phyloP scores from a whole-genome alignment of 495 filamentous ascomycete species.

The Lasiosphaeris hirsuta region DNA sequence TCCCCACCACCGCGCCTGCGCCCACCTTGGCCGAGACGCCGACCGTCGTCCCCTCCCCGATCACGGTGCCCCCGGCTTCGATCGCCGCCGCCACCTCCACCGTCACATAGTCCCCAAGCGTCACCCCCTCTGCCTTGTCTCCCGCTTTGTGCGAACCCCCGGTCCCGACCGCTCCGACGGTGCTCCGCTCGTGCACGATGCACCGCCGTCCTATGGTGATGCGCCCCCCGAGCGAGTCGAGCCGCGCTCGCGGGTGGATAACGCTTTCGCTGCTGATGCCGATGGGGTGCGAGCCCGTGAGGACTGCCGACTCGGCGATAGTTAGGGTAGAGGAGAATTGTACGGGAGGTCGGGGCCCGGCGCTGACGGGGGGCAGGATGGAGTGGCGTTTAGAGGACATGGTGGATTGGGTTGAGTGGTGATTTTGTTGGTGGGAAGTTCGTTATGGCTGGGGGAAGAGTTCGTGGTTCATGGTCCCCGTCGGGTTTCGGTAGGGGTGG shows the following conservation, averaged over 20 bases:
- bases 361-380: constrained; percentile 41
- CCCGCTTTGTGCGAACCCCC: constrained; percentile 24
- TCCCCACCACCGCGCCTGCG: constrained; percentile 60
- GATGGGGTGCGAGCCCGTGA: constrained; percentile 70
- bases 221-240: constrained; percentile 66
- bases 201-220: constrained; percentile 70
- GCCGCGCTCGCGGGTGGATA: constrained; percentile 74
- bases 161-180: constrained; percentile 48
- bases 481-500: neutral
- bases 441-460: neutral
- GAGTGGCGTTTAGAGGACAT: constrained; percentile 47
- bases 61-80: constrained; percentile 53
- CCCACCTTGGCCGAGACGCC: constrained; percentile 61
- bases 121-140: constrained; percentile 36
- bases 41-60: constrained; percentile 62
- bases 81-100: constrained; percentile 61
- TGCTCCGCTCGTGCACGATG: constrained; percentile 70
- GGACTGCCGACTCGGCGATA: constrained; percentile 70
- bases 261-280: constrained; percentile 67
- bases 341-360: constrained; percentile 60
- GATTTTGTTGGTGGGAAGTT: neutral
- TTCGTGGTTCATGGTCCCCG: neutral
- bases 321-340: constrained; percentile 65
- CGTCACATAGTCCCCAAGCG: constrained; percentile 55
- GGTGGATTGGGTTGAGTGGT: neutral